phyloP scores from a whole-genome alignment of 1,284 basidiomycete species.

The Cutaneotrichosporon dermatis region DNA sequence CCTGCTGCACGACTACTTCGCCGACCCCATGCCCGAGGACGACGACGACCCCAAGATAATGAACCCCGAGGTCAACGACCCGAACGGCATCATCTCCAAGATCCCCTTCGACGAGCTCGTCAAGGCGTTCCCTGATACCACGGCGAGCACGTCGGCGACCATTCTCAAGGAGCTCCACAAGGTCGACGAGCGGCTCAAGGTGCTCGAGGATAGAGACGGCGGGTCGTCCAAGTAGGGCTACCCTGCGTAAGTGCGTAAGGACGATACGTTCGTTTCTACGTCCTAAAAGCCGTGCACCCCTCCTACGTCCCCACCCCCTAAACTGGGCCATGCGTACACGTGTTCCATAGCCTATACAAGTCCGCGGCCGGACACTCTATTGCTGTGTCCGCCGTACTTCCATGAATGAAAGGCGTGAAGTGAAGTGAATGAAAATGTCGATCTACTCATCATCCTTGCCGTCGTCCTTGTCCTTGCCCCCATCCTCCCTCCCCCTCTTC shows the following conservation, averaged over 20 bases:
- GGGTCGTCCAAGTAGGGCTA: too few species aligned
- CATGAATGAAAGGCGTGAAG: too few species aligned
- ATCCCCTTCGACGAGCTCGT: conserved; percentile 70
- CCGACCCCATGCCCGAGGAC: conserved; percentile 56
- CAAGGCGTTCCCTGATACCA: conserved; percentile 62
- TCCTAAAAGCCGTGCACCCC: too few species aligned
- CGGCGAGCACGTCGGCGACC: conserved; percentile 60
- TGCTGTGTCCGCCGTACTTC: too few species aligned
- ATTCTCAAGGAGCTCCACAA: conserved; percentile 63
- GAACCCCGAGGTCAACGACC: conserved; percentile 54
- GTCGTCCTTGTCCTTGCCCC: background rate
- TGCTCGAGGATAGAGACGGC: conserved; percentile 50
- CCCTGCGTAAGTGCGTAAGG: too few species aligned
- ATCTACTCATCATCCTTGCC: too few species aligned
- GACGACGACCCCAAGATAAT: conserved; percentile 63
- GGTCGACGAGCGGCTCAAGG: conserved; percentile 58
- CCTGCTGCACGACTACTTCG: conserved; percentile 65
- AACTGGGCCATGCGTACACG: background rate
- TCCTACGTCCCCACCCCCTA: too few species aligned
- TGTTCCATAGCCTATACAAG: conserved; percentile 1
- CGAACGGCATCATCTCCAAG: conserved; percentile 59
- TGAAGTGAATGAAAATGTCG: too few species aligned
- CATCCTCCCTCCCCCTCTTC: background rate
- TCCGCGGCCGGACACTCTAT: background rate
- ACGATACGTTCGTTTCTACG: too few species aligned